A percentile compares a stretch with the other conserved stretches of the same genome.
Evolutionary conservation across 805 yeast species (phyloP).

Genomic region (Metschnikowia sp.): DNA sequence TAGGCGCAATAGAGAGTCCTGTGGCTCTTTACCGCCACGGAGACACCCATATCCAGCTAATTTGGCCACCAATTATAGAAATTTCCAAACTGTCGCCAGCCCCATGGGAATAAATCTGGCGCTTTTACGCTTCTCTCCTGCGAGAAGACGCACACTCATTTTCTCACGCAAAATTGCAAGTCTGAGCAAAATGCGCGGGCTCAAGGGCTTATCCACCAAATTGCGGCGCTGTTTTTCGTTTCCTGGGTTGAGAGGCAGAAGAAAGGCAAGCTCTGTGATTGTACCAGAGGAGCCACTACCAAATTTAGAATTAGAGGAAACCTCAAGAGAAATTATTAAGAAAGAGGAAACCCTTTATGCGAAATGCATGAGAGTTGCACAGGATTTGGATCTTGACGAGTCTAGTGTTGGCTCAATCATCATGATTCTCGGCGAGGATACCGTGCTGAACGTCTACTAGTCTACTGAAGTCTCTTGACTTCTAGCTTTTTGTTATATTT

Average conservation of each 20-base stretch:
- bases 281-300: not conserved
- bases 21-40: constrained; percentile 3
- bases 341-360: constrained; percentile 5
- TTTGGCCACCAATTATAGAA: not conserved
- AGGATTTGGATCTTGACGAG: constrained; percentile 11
- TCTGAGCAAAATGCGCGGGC: constrained; percentile 1
- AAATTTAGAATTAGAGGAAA: too few relatives aligned
- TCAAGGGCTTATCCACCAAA: constrained; percentile 4
- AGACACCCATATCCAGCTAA: constrained; percentile 7
- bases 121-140: not conserved
- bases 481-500: too few relatives aligned
- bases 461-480: too few relatives aligned
- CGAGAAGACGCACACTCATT: not conserved
- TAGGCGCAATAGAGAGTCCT: not conserved
- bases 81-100: not conserved
- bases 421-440: constrained; percentile 8
- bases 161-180: not conserved
- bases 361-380: constrained; percentile 5
- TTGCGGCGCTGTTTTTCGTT: constrained; percentile 4
- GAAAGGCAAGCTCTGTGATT: not conserved
- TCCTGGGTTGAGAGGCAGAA: not conserved
- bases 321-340: too few relatives aligned
- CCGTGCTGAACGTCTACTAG: not conserved
- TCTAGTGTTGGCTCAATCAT: constrained; percentile 12
- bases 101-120: constrained; percentile 1